A percentile compares a stretch with the other conserved stretches of the same genome.
phyloP scores from a whole-genome alignment of 2,329 filamentous ascomycete genomes.

The Phaeosphaeriaceae sp. region DNA sequence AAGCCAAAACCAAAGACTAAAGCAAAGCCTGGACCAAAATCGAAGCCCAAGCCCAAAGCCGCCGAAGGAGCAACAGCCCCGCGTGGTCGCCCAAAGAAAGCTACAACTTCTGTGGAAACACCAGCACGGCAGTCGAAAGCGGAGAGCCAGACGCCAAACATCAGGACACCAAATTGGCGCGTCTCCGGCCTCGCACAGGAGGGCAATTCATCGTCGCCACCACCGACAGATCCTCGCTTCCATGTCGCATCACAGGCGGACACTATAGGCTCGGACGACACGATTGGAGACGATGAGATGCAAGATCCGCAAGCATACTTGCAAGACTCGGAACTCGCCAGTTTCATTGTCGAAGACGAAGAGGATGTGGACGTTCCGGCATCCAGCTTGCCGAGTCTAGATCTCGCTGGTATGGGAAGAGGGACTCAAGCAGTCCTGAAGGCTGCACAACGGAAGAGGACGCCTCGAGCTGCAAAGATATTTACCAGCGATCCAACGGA shows the following conservation, averaged over 20 bases:
- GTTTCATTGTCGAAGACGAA: constrained; percentile 55
- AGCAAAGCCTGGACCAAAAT: constrained; percentile 7
- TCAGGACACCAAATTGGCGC: constrained; percentile 32
- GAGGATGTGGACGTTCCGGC: constrained; percentile 40
- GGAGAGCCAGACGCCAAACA: constrained; percentile 18
- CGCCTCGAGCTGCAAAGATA: constrained; percentile 36
- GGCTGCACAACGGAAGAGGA: constrained; percentile 26
- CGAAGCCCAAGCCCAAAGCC: constrained; percentile 16
- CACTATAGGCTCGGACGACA: constrained; percentile 54
- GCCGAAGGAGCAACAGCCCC: constrained; percentile 26
- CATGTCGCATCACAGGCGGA: constrained; percentile 47
- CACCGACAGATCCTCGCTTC: constrained; percentile 49
- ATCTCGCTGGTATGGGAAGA: constrained; percentile 35
- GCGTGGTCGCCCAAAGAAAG: constrained; percentile 34
- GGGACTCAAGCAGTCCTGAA: constrained; percentile 44
- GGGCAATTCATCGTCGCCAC: constrained; percentile 45
- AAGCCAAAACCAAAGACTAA: constrained; percentile 16
- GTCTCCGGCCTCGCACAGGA: constrained; percentile 41
- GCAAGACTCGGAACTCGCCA: constrained; percentile 54
- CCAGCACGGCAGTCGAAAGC: constrained; percentile 21
- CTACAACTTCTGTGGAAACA: constrained; percentile 18
- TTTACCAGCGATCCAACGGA: constrained; percentile 46
- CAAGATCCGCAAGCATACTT: constrained; percentile 52
- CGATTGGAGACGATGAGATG: constrained; percentile 43
- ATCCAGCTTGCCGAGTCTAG: constrained; percentile 41